phyloP scores from a whole-genome alignment of 768 basidiomycete species.

The Mycena capillaripes region DNA sequence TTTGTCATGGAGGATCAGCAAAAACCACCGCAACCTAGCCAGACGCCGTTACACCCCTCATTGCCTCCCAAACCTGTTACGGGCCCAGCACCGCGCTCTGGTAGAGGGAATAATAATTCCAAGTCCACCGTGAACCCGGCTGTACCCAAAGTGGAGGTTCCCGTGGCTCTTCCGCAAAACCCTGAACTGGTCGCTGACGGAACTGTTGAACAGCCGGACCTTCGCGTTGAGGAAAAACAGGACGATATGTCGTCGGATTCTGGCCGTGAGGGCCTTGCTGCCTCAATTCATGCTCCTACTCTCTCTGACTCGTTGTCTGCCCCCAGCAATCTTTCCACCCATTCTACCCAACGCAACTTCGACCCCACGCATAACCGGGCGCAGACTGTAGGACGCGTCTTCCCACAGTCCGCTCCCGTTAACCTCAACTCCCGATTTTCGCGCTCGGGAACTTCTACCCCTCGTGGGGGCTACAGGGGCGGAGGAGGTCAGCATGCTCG shows the following conservation, averaged over 20 bases:
- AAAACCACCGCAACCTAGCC: slow-evolving; percentile 31
- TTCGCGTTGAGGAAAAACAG: slow-evolving; percentile 21
- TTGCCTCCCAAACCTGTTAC: slow-evolving; percentile 61
- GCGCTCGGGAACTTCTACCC: slow-evolving; percentile 61
- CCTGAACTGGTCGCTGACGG: slow-evolving; percentile 3
- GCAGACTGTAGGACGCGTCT: slow-evolving; percentile 66
- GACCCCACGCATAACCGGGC: slow-evolving; percentile 64
- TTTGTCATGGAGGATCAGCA: slow-evolving; percentile 32
- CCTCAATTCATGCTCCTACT: slow-evolving; percentile 72
- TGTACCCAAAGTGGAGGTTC: neutral
- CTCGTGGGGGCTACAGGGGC: slow-evolving; percentile 53
- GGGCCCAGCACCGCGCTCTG: slow-evolving; percentile 38
- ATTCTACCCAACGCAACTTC: slow-evolving; percentile 45
- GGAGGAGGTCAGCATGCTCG: slow-evolving; percentile 62
- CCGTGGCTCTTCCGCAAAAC: too few species aligned
- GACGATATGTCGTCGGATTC: slow-evolving; percentile 37
- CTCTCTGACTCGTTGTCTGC: slow-evolving; percentile 55
- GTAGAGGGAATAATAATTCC: slow-evolving; percentile 34
- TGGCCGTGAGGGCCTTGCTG: slow-evolving; percentile 51
- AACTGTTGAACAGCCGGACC: neutral
- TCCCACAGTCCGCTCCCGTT: slow-evolving; percentile 46
- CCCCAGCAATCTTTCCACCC: slow-evolving; percentile 52
- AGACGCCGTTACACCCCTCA: slow-evolving; percentile 56
- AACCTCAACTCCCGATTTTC: slow-evolving; percentile 49
- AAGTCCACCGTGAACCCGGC: neutral